Evolutionary conservation across 2,329 filamentous ascomycete genomes (phyloP), one percentile per base, ranked within the genome.

Genomic region (Tolypocladium paradoxum): DNA sequence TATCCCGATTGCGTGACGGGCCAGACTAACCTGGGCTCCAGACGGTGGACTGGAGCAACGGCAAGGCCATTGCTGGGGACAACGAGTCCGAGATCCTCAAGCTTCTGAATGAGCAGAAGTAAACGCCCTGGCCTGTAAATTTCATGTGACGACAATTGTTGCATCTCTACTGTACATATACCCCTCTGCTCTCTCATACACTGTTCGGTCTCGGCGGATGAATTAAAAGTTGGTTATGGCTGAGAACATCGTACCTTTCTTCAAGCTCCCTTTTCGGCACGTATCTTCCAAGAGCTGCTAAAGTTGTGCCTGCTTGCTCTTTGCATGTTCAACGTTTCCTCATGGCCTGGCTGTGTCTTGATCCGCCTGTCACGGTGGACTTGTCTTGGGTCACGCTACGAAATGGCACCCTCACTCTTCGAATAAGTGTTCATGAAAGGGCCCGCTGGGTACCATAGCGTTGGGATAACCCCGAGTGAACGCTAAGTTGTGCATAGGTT

Each of bases 31-130:
- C 9, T 4, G 54, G 22, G 11, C 24, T 53, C 9, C 31, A 70
- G 79, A 73, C 86, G 54, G 92, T 97, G 51, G 92, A 97, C 68
- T 97, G 93, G 93, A 89, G 87, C 67, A 91, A 92, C 68, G 93
- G 91, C 58, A 87, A 83, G 68, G 92, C 85, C 48, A 76, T 87
- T 73, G 74, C 82, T 29, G 88, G 89, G 22, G 88, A 88, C 50
- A 84, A 87, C 58, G 85, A 96, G 73, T 95, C 90, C 18, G 87
- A 92, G 73, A 96, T 97, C 56, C 71, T 96, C 65, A 90, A 87
- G 71, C 77, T 96, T 70, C 70, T 96, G 51, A 80, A 83, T 54
- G 75, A 80, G 54, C 68, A 82, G 52, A 73, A 73, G 56, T 67
- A 65, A 59, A 34, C 3, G 31, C 49, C n/a, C 6, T 45, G 18